phyloP scores from a whole-genome alignment of 306 rosid species.

The Fagus sylvatica region DNA sequence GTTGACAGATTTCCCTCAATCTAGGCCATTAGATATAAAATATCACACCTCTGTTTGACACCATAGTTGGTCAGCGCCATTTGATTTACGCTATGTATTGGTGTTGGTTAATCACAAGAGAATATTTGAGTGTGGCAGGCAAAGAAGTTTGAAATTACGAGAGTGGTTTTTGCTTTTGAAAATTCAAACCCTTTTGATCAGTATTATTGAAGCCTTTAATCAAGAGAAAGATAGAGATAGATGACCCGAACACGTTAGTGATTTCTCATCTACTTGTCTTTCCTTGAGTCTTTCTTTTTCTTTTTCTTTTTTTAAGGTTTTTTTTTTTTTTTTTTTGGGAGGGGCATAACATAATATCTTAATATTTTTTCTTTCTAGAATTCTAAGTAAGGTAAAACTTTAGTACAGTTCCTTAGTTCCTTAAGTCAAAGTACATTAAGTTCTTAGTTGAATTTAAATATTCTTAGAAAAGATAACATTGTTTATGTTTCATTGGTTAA shows the following conservation, averaged over 20 bases:
- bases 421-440: too few species aligned
- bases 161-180: slow-evolving; percentile 11
- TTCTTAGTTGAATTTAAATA: too few species aligned
- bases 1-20: slow-evolving; percentile 8
- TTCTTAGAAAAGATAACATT: too few species aligned
- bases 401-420: too few species aligned
- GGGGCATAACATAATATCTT: too few species aligned
- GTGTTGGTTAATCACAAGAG: slow-evolving; percentile 29
- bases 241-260: slow-evolving; percentile 37
- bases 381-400: too few species aligned
- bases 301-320: slow-evolving; percentile 3
- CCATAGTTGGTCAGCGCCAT: slow-evolving; percentile 15
- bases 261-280: slow-evolving; percentile 35
- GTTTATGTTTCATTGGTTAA: too few species aligned
- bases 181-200: slow-evolving; percentile 15
- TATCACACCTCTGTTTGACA: slow-evolving; percentile 6
- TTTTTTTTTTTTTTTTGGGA: slow-evolving; percentile 16
- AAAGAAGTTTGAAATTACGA: slow-evolving; percentile 37
- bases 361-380: too few species aligned
- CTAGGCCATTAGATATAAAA: slow-evolving; percentile 5
- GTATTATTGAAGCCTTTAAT: slow-evolving; percentile 40
- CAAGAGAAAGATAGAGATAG: slow-evolving; percentile 20
- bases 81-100: slow-evolving; percentile 15
- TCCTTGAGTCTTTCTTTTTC: slow-evolving; percentile 4
- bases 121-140: slow-evolving; percentile 16